phyloP scores from a whole-genome alignment of 140 eudicot genomes.

The Senecio squalidus region DNA sequence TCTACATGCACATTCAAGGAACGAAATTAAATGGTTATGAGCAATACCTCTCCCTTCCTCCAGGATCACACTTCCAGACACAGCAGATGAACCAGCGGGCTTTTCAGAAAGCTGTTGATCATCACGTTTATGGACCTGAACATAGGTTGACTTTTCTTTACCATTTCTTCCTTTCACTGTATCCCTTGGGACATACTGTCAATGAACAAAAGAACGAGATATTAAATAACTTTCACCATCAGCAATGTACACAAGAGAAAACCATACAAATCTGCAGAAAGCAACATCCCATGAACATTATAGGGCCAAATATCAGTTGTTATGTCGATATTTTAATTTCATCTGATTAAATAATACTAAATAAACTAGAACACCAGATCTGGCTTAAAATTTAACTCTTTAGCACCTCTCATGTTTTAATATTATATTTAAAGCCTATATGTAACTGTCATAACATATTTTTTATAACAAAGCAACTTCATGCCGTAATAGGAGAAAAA shows the following conservation, averaged over 20 bases:
- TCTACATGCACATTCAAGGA: neutral
- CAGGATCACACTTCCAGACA: slow-evolving; percentile 41
- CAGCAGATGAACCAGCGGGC: slow-evolving; percentile 28
- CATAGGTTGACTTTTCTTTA: slow-evolving; percentile 68
- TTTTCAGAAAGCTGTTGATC: slow-evolving; percentile 50
- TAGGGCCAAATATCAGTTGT: neutral
- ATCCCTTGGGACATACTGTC: slow-evolving; percentile 76
- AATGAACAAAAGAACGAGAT: slow-evolving; percentile 11
- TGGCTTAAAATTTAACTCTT: neutral
- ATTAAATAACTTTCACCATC: slow-evolving; percentile 15
- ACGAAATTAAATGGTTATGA: neutral
- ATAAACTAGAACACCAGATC: neutral
- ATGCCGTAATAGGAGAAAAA: neutral
- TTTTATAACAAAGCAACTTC: neutral
- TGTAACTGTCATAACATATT: neutral
- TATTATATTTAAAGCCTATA: neutral
- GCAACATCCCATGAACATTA: neutral
- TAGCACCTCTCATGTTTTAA: neutral
- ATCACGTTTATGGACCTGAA: slow-evolving; percentile 41
- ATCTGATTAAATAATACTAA: neutral
- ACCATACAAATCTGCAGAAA: slow-evolving; percentile 4
- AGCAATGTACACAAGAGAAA: slow-evolving; percentile 19
- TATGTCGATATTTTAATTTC: neutral
- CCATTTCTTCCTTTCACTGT: slow-evolving; percentile 48
- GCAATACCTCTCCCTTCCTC: slow-evolving; percentile 54